phyloP scores from a whole-genome alignment of 768 basidiomycete species.

The Pleurotus ostreatus region DNA sequence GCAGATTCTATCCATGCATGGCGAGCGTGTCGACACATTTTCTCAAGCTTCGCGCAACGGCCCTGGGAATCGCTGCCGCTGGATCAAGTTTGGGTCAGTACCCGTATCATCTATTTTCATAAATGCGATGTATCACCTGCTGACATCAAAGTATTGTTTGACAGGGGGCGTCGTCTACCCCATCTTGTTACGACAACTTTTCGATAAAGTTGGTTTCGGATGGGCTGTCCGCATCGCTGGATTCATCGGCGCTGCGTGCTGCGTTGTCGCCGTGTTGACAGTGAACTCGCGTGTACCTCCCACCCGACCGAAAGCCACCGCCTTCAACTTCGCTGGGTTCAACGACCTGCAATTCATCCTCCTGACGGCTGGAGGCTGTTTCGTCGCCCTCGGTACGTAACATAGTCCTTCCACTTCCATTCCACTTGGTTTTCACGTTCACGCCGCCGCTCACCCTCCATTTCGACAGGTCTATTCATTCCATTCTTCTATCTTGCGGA shows the following conservation, averaged over 20 bases:
- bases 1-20: slow-evolving; percentile 67
- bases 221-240: slow-evolving; percentile 62
- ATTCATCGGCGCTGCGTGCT: slow-evolving; percentile 44
- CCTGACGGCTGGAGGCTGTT: slow-evolving; percentile 48
- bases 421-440: not conserved
- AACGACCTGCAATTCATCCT: slow-evolving; percentile 41
- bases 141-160: not conserved
- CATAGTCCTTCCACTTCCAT: not conserved
- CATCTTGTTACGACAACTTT: slow-evolving; percentile 56
- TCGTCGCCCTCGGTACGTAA: slow-evolving; percentile 57
- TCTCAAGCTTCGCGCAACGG: slow-evolving; percentile 60
- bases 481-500: slow-evolving; percentile 70
- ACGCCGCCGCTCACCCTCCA: not conserved
- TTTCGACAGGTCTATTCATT: slow-evolving; percentile 55
- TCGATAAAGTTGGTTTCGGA: slow-evolving; percentile 50
- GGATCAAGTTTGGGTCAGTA: slow-evolving; percentile 62
- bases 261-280: slow-evolving; percentile 41
- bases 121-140: not conserved
- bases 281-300: slow-evolving; percentile 32
- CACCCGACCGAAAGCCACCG: slow-evolving; percentile 22
- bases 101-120: not conserved
- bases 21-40: slow-evolving; percentile 68
- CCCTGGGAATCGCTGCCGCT: slow-evolving; percentile 64
- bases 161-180: slow-evolving; percentile 70
- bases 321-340: slow-evolving; percentile 21